Evolutionary conservation across 169 alveolate species (phyloP), one percentile per base, ranked within the genome.

Genomic region (Neospora caninum): DNA sequence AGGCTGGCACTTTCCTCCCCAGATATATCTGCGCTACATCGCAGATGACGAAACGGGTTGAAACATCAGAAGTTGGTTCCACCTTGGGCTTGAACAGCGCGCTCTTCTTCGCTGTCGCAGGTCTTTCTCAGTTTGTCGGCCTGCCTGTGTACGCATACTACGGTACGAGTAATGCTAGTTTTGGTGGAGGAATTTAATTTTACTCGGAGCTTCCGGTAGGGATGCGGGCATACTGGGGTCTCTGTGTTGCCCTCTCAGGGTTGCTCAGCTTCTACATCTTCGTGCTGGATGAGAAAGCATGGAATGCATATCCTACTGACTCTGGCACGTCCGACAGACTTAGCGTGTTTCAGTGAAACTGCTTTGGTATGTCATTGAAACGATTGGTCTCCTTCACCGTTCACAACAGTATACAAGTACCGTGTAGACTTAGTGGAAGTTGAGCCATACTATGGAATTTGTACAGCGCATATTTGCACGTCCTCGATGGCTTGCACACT

Each of bases 41-140:
- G 43, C 93, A 92, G 84, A 92, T 92, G 95, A 92, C 95, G 36
- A 92, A 86, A 82, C 95, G 88, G 38, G 95, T 92, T 80, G 92
- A 92, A 42, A 39, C 88, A 34, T 70, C 69, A 38, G 93, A 84
- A 39, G 42, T 92, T 36, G 95, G 95, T 25, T 84, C 92, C 22
- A 83, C 58, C n/a, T 83, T 92, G 41, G 95, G 95, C 82, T 88
- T 92, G 58, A 86, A 83, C 82, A 67, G 88, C 80, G 78, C 92
- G 78, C 49, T 92, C 88, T 92, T 92, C 92, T 92, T 92, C 53
- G 88, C 64, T n/a, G 92, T 64, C 82, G 95, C 95, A 34, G 80
- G 92, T 31, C 88, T 86, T 82, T 92, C 95, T 64, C 95, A 92
- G 41, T 82, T 92, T 36, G 67, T 64, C 39, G 92, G 95, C 58